Evolutionary conservation across 208 protist genomes (phyloP).

Genomic region (Acanthamoeba lenticulata): DNA sequence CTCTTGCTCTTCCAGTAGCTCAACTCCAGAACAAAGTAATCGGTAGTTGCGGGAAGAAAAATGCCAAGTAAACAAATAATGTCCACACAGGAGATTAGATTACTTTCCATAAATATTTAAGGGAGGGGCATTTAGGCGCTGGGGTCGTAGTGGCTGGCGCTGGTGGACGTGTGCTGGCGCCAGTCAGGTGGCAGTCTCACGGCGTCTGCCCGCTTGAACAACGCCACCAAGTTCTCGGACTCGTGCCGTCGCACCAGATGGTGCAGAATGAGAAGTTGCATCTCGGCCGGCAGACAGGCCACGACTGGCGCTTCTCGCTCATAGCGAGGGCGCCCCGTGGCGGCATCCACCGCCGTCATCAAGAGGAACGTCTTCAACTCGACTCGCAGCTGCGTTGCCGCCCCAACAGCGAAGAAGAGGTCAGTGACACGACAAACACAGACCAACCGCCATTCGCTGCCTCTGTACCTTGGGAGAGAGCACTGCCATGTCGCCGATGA

Average conservation of each 20-base stretch:
- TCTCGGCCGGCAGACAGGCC: background rate
- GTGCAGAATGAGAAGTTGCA: background rate
- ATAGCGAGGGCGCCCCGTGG: background rate
- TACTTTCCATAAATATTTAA: too few species aligned
- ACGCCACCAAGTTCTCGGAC: background rate
- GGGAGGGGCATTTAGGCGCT: too few species aligned
- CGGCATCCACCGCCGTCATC: background rate
- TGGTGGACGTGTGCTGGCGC: background rate
- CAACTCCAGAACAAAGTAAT: too few species aligned
- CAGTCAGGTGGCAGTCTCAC: background rate
- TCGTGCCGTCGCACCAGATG: background rate
- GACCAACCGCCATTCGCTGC: background rate
- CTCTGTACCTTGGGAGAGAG: background rate
- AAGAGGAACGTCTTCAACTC: background rate
- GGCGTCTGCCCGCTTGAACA: background rate
- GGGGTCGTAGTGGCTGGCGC: too few species aligned
- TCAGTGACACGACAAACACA: background rate
- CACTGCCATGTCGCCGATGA: background rate
- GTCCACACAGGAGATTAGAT: too few species aligned
- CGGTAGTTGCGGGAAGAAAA: too few species aligned
- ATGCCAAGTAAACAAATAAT: too few species aligned
- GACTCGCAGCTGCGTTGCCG: background rate
- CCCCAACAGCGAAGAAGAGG: background rate
- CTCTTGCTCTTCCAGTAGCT: too few species aligned
- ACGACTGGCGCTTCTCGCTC: background rate